Base-by-base conservation (phyloP, 129 eudicot genomes). In the Helichrysum umbraculigerum region DNA sequence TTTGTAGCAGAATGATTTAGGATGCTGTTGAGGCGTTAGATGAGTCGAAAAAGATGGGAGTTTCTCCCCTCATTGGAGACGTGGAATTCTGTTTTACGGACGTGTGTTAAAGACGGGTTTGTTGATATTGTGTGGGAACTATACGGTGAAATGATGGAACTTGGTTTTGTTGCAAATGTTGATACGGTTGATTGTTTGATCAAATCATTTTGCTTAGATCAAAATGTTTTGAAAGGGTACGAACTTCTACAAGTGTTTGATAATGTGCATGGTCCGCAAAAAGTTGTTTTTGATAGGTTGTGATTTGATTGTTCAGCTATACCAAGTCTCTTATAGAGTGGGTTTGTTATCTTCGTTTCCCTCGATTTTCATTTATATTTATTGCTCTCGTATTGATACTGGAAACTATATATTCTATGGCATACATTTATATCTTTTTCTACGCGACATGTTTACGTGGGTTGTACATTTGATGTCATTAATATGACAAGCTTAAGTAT, bases 71-170 rank as follows among this genome's bases (percentile, higher is more conserved):
- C 79, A 0, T 50, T 90, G 72, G 71, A 66, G 17, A 88, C 89
- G 4, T 93, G 96, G 98, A 86, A 93, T 73, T 66, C 28, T 11
- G 84, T 82, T 25, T 69, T 93, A 21, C 71, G 41, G 33, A 78
- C 75, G 16, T 82, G 81, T 1, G 37, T 93, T 63, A 78, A 74
- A 64, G 77, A 47, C 19, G 82, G 82, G 91, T 56, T 74, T 72
- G 63, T 79, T 17, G 87, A 86, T 78, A 28, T 73, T 83, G 87
- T 93, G 21, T 88, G 92, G 98, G 85, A 77, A 33, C 78, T 93
- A 79, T 88, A 86, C 59, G 78, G 80, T 39, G 87, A 90, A 63
- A 90, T 90, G 98, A 65, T 83, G 70, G 85, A 81, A 19, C 8
- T 32, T 60, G 95, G 87, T 71, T 82, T 88, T 82, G 82, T 28